A percentile compares a stretch with the other conserved stretches of the same genome.
These are phyloP conservation scores for Microsporum ferrugineum DNA, from an alignment of 2,329 filamentous ascomycete genomes.

Conservation along the genomic window DNA sequence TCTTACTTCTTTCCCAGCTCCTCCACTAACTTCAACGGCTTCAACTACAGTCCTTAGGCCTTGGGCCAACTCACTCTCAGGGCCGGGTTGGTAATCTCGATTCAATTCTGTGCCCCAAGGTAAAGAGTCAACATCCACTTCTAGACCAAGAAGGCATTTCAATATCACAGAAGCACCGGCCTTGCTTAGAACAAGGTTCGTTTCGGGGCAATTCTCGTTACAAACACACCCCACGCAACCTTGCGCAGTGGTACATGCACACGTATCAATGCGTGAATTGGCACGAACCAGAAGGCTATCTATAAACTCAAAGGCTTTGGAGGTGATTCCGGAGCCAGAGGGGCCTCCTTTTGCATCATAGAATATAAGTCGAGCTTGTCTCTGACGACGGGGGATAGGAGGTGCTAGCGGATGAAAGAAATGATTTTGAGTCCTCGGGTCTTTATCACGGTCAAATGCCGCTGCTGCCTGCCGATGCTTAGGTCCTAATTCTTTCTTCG, in stretches of 20 bases:
- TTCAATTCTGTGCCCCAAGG: slow-evolving; percentile 79
- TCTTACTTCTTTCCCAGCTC: slow-evolving; percentile 20
- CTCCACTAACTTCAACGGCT: slow-evolving; percentile 51
- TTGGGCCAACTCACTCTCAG: slow-evolving; percentile 40
- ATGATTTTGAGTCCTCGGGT: slow-evolving; percentile 10
- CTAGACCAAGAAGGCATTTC: slow-evolving; percentile 59
- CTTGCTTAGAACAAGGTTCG: slow-evolving; percentile 89
- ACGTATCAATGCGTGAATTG: slow-evolving; percentile 61
- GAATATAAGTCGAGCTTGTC: slow-evolving; percentile 80
- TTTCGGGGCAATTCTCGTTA: slow-evolving; percentile 70
- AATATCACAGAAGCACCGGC: slow-evolving; percentile 73
- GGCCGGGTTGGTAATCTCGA: slow-evolving; percentile 40
- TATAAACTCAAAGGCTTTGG: slow-evolving; percentile 88
- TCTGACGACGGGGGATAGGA: slow-evolving; percentile 48
- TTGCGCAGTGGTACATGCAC: slow-evolving; percentile 52
- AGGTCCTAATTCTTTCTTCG: slow-evolving; percentile 63
- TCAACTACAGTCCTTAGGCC: slow-evolving; percentile 74
- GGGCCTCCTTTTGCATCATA: slow-evolving; percentile 90
- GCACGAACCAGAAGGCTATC: slow-evolving; percentile 68
- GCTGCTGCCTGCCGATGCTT: slow-evolving; percentile 2
- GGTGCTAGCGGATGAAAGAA: slow-evolving; percentile 17
- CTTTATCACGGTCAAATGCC: not conserved
- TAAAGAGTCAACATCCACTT: slow-evolving; percentile 71
- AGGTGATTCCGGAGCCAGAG: slow-evolving; percentile 71
- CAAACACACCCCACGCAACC: slow-evolving; percentile 89